These are phyloP conservation scores for Leptosphaerulina australis DNA, from an alignment of 2,329 filamentous ascomycete genomes.

Conservation along the genomic window DNA sequence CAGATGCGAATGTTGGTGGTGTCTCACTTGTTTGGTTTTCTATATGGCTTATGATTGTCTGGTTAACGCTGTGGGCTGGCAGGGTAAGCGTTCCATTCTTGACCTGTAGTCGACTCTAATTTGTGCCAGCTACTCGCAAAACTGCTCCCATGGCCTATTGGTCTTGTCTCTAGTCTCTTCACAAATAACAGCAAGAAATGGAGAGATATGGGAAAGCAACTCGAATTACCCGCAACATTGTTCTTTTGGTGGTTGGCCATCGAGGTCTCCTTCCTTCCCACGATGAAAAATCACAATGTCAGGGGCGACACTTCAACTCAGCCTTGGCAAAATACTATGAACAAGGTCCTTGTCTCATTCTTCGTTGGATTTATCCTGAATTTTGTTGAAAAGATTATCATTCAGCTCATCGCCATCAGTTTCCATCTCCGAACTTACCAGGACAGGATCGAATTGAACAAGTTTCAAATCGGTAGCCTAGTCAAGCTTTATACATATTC, in stretches of 20 bases:
- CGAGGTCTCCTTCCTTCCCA: conserved; percentile 83
- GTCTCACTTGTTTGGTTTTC: conserved; percentile 88
- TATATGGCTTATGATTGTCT: conserved; percentile 92
- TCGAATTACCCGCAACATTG: conserved; percentile 83
- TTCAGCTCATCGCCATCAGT: conserved; percentile 91
- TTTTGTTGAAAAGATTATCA: conserved; percentile 88
- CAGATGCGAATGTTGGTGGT: conserved; percentile 70
- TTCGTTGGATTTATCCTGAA: conserved; percentile 82
- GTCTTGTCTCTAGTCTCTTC: conserved; percentile 71
- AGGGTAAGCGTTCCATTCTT: conserved; percentile 49
- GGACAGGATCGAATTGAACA: conserved; percentile 89
- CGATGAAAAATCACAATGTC: conserved; percentile 70
- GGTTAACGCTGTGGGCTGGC: conserved; percentile 86
- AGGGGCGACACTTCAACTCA: conserved; percentile 57
- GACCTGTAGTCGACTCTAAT: conserved; percentile 13
- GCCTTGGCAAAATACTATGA: conserved; percentile 76
- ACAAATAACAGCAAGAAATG: conserved; percentile 93
- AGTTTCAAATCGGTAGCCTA: conserved; percentile 78
- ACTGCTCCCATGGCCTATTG: conserved; percentile 66
- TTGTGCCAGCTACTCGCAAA: conserved; percentile 63
- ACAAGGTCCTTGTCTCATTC: conserved; percentile 85
- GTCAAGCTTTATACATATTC: conserved; percentile 70
- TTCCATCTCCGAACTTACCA: conserved; percentile 92
- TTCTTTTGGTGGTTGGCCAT: conserved; percentile 94
- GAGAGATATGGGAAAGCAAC: conserved; percentile 82